Evolutionary conservation across 148 eudicot species (phyloP).

Genomic region (Rhododendron ferrugineum): DNA sequence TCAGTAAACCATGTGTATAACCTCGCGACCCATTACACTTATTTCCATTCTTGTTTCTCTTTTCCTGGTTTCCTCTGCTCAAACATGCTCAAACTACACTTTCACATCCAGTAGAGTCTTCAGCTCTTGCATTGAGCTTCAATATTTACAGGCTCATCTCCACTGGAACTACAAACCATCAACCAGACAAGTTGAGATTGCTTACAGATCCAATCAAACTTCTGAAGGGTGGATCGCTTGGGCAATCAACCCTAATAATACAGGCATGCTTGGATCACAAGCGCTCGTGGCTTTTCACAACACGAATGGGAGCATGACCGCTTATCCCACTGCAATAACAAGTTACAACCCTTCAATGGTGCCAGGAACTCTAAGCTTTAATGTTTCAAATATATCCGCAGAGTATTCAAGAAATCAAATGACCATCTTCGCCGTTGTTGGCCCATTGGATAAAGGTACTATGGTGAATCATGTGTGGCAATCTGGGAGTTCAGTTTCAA

Average conservation of each 20-base stretch:
- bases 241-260: slow-evolving; percentile 43
- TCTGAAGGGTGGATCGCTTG: slow-evolving; percentile 55
- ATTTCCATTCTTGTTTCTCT: slow-evolving; percentile 14
- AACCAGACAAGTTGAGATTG: slow-evolving; percentile 24
- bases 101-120: slow-evolving; percentile 25
- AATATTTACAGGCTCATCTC: slow-evolving; percentile 33
- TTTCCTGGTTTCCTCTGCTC: slow-evolving; percentile 22
- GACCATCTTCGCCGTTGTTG: slow-evolving; percentile 41
- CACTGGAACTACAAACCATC: slow-evolving; percentile 46
- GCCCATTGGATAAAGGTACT: slow-evolving; percentile 36
- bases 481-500: slow-evolving; percentile 37
- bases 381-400: slow-evolving; percentile 44
- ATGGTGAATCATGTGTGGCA: slow-evolving; percentile 47
- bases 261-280: slow-evolving; percentile 58
- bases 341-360: slow-evolving; percentile 37
- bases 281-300: slow-evolving; percentile 53
- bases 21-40: slow-evolving; percentile 11
- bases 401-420: slow-evolving; percentile 37
- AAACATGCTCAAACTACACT: slow-evolving; percentile 34
- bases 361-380: slow-evolving; percentile 38
- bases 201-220: slow-evolving; percentile 42
- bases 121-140: slow-evolving; percentile 40
- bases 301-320: slow-evolving; percentile 29
- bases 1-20: slow-evolving; percentile 17
- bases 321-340: slow-evolving; percentile 34